Evolutionary conservation across 768 basidiomycete species (phyloP), one percentile per base, ranked within the genome.

Genomic region (Tricholoma matsutake): DNA sequence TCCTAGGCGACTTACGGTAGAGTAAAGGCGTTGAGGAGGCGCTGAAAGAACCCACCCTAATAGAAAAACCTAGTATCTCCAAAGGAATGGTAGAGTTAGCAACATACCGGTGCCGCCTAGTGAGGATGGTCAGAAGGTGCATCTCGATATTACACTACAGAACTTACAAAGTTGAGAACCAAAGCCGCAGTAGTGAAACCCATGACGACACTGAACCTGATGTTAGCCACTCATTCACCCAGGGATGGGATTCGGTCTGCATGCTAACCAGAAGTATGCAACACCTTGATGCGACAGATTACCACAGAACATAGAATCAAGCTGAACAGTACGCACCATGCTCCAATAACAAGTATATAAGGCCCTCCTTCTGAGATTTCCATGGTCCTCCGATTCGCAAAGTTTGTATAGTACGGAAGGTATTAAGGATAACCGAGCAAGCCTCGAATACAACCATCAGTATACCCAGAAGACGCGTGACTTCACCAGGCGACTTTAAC

Each of bases 131-230:
- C 18, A 45, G 20, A 18, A 20, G n/a, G 9, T 18, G 7, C 6
- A 18, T 45, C 20, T 20, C 10, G 18, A 20, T 13, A 45, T 45
- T 9, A 20, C 8, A 45, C 1, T 18, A 20, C n/a, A 39, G 49
- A 10, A 66, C 70, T 61, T 43, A 73, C 72, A 45, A 69, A 56
- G 31, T 70, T 68, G 13, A 73, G 63, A 54, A 67, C 64, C 10
- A 71, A 58, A 25, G 65, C 65, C 1, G 70, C 59, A 16, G 64
- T 62, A 1, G 72, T 73, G 49, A 73, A 62, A 7, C 67, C 41
- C n/a, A n/a, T n/a, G n/a, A n/a, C n/a, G n/a, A n/a, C n/a, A n/a
- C n/a, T n/a, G n/a, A n/a, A n/a, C n/a, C n/a, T n/a, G n/a, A n/a
- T n/a, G n/a, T n/a, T n/a, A n/a, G n/a, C n/a, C n/a, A n/a, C n/a